Percentiles rank a stretch among this genome's conserved stretches.
Conservation (phyloP, 345 rosid species). For the Diplotaxis tenuifolia region DNA sequence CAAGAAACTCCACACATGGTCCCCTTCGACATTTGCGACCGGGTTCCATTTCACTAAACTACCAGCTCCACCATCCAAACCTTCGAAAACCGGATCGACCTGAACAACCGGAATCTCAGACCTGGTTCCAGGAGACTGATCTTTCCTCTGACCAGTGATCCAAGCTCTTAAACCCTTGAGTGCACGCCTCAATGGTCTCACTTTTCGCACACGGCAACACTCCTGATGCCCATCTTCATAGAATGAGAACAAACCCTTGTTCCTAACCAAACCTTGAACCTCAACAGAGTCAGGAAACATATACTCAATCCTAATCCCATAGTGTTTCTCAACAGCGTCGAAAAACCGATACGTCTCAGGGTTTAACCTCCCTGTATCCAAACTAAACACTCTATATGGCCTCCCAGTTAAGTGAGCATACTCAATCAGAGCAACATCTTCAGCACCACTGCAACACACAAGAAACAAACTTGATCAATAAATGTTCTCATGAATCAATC, state of each 20-base stretch:
- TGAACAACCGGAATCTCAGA: conserved; percentile 84
- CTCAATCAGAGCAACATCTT: conserved; percentile 89
- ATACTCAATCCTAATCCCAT: conserved; percentile 77
- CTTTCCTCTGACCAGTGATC: conserved; percentile 97
- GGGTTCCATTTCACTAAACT: conserved; percentile 98
- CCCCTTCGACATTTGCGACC: conserved; percentile 66
- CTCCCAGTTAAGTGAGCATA: conserved; percentile 84
- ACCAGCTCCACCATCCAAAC: conserved; percentile 78
- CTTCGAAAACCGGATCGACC: conserved; percentile 89
- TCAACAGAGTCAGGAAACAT: conserved; percentile 97
- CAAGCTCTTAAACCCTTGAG: conserved; percentile 87
- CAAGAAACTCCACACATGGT: conserved; percentile 77
- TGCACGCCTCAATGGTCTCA: conserved; percentile 88
- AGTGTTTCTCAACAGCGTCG: conserved; percentile 73
- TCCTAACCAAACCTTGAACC: conserved; percentile 87
- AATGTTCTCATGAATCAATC: not conserved
- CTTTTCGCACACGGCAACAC: conserved; percentile 94
- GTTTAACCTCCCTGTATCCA: conserved; percentile 93
- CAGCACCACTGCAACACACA: conserved; percentile 72
- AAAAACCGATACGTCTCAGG: conserved; percentile 74
- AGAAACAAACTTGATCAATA: not conserved
- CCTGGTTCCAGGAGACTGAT: conserved; percentile 78
- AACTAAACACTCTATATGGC: conserved; percentile 85
- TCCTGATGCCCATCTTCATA: conserved; percentile 98
- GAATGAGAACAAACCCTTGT: conserved; percentile 89